These are phyloP conservation scores for Globisporangium heterothallicum DNA, from an alignment of 352 stramenopile species.

Conservation along the genomic window DNA sequence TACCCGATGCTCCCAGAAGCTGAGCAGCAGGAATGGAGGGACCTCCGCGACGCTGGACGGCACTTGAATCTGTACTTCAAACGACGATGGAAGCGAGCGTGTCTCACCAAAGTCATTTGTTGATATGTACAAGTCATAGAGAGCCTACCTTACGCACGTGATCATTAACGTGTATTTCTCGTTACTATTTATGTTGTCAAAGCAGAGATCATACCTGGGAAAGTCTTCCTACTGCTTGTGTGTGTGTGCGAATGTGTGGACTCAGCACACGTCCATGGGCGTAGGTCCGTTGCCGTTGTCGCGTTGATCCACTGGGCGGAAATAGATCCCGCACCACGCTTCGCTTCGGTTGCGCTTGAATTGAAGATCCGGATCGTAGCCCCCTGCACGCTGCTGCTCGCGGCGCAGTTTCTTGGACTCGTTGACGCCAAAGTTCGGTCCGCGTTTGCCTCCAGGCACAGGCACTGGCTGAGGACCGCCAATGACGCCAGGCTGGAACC, in stretches of 20 bases:
- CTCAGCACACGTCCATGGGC: conserved; percentile 54
- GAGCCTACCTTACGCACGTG: too few species aligned
- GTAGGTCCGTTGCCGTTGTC: conserved; percentile 12
- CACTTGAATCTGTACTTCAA: conserved; percentile 50
- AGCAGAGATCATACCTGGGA: not conserved
- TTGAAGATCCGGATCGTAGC: conserved; percentile 70
- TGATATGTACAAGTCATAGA: not conserved
- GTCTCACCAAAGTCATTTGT: conserved; percentile 2
- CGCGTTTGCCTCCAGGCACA: conserved; percentile 74
- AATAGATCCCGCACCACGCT: conserved; percentile 77
- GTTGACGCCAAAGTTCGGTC: conserved; percentile 71
- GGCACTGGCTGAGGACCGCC: conserved; percentile 70
- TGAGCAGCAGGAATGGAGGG: conserved; percentile 16
- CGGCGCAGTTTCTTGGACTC: conserved; percentile 74
- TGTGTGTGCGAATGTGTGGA: not conserved
- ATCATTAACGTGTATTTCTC: too few species aligned
- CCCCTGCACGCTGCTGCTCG: conserved; percentile 74
- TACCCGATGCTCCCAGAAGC: conserved; percentile 16
- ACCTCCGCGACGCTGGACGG: conserved; percentile 21
- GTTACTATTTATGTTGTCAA: too few species aligned
- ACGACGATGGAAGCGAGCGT: conserved; percentile 23
- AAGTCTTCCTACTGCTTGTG: not conserved
- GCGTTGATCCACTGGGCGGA: conserved; percentile 28
- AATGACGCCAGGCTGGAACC: conserved; percentile 71
- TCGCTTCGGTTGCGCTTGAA: conserved; percentile 79